These are phyloP conservation scores for Lepidium aucheri DNA, from an alignment of 345 rosid genomes.

Conservation along the genomic window DNA sequence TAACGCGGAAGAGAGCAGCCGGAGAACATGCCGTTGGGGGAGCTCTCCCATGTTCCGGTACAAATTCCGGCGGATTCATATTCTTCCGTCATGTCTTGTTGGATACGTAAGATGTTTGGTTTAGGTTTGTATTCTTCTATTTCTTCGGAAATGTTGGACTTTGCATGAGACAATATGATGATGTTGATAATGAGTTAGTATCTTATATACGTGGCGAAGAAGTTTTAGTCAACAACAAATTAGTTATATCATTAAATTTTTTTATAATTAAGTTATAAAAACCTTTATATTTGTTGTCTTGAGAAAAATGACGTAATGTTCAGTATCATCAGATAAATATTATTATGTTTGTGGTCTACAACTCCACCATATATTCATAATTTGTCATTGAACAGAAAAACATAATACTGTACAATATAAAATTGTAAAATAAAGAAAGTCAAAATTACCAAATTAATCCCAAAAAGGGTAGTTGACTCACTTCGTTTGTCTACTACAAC, in stretches of 20 bases:
- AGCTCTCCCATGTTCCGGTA: constrained; percentile 61
- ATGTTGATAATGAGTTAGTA: not conserved
- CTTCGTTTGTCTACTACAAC: not conserved
- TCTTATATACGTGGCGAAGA: not conserved
- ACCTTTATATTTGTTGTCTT: not conserved
- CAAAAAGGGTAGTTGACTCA: constrained; percentile 5
- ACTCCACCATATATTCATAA: not conserved
- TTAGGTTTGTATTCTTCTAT: not conserved
- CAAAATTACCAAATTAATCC: constrained; percentile 21
- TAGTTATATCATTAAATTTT: no score
- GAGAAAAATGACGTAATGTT: not conserved
- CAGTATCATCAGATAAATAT: not conserved
- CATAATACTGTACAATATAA: not conserved
- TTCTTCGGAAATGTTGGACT: not conserved
- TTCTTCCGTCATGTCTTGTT: constrained; percentile 24
- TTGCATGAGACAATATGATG: constrained; percentile 1
- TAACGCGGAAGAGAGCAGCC: constrained; percentile 39
- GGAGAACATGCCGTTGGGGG: constrained; percentile 30
- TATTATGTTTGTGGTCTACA: not conserved
- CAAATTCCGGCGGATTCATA: constrained; percentile 43
- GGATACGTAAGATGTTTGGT: not conserved
- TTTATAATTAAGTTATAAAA: not conserved
- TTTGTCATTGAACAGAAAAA: not conserved
- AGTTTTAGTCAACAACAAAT: constrained; percentile 1
- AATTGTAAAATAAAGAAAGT: not conserved